phyloP scores from a whole-genome alignment of 257 asterid genomes.

The Leptodermis oblonga region DNA sequence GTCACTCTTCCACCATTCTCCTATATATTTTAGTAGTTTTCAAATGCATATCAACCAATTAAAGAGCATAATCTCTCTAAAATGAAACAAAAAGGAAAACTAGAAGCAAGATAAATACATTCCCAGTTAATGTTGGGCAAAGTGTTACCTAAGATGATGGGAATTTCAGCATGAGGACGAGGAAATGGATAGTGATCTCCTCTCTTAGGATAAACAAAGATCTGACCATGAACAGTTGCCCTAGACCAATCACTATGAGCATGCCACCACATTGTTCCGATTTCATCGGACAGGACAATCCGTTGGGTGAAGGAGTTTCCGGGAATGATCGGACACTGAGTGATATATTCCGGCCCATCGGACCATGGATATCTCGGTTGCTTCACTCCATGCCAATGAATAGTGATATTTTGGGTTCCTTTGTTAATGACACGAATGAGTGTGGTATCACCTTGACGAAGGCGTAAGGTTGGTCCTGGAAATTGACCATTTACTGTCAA shows the following conservation, averaged over 20 bases:
- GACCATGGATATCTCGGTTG: conserved; percentile 72
- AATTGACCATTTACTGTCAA: conserved; percentile 53
- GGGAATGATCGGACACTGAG: conserved; percentile 67
- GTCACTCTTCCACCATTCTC: conserved; percentile 84
- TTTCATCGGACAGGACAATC: conserved; percentile 46
- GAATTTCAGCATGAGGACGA: conserved; percentile 45
- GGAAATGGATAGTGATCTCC: conserved; percentile 43
- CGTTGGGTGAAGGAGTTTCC: conserved; percentile 43
- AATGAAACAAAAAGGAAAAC: background rate
- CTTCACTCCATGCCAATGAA: conserved; percentile 77
- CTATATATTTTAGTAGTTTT: conserved; percentile 13
- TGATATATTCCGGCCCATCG: conserved; percentile 58
- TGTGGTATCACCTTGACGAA: conserved; percentile 45
- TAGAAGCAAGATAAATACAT: too few relatives aligned
- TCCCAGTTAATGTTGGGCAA: too few relatives aligned
- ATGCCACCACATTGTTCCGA: conserved; percentile 82
- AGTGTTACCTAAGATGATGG: conserved; percentile 58
- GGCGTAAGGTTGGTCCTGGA: conserved; percentile 59
- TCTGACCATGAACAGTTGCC: conserved; percentile 70
- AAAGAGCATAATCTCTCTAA: background rate
- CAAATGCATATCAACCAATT: background rate
- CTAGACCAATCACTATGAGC: conserved; percentile 68
- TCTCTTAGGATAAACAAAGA: conserved; percentile 38
- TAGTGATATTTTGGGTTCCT: conserved; percentile 49
- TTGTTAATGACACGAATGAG: conserved; percentile 40